These are phyloP conservation scores for Talaromyces rugulosus DNA, from an alignment of 2,329 filamentous ascomycete species.

Conservation along the genomic window DNA sequence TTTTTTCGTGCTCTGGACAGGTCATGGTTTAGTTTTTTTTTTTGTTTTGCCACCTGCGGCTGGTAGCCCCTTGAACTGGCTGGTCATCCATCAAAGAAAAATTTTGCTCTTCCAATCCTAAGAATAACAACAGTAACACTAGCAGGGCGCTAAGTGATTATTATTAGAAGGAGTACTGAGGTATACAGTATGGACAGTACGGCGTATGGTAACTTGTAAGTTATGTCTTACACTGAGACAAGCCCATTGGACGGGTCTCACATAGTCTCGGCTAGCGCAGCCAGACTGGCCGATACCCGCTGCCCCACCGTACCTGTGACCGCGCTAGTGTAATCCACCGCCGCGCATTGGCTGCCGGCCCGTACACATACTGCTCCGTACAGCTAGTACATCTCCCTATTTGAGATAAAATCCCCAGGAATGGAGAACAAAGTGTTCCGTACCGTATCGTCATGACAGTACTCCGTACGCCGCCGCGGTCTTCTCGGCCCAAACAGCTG, in stretches of 20 bases:
- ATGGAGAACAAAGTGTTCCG: neutral
- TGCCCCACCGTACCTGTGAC: neutral
- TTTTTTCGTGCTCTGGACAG: neutral
- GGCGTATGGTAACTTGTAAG: neutral
- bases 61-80: neutral
- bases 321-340: neutral
- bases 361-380: neutral
- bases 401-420: neutral
- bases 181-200: neutral
- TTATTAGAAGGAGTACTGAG: neutral
- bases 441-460: neutral
- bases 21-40: neutral
- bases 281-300: neutral
- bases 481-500: neutral
- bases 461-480: neutral
- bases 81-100: neutral
- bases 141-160: neutral
- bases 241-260: constrained; percentile 4
- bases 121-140: neutral
- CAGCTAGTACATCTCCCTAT: neutral
- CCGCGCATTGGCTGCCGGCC: neutral
- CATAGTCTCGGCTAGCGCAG: neutral
- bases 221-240: neutral
- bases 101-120: neutral
- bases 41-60: neutral